Conservation (phyloP, 2,329 filamentous ascomycete species). For the Pseudocercospora pini-densiflorae region DNA sequence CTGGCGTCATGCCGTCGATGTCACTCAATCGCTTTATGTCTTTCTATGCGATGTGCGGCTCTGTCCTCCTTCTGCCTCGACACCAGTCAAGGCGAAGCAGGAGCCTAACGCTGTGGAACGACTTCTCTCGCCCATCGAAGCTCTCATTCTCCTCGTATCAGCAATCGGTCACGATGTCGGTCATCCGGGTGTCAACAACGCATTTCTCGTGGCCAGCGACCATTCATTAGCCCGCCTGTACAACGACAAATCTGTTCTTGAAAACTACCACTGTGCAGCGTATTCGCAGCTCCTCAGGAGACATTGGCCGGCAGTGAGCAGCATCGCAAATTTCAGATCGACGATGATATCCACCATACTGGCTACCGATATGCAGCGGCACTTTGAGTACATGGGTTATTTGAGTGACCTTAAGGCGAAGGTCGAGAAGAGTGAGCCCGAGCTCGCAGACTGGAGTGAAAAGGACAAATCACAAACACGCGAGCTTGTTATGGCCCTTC, state of each 20-base stretch:
- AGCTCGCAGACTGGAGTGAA: constrained; percentile 74
- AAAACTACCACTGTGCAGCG: constrained; percentile 96
- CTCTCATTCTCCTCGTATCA: constrained; percentile 84
- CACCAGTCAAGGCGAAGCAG: constrained; percentile 38
- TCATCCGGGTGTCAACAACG: constrained; percentile 97
- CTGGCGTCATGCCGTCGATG: constrained; percentile 95
- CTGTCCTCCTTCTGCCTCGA: constrained; percentile 69
- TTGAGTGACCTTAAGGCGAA: constrained; percentile 81
- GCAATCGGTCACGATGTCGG: constrained; percentile 99
- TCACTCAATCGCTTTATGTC: constrained; percentile 89
- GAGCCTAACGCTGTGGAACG: constrained; percentile 66
- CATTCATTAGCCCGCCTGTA: constrained; percentile 93
- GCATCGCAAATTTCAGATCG: constrained; percentile 77
- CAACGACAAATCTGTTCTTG: constrained; percentile 94
- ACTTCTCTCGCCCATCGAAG: constrained; percentile 84
- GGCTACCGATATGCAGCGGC: constrained; percentile 95
- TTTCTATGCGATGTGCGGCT: constrained; percentile 72
- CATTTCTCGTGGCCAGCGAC: constrained; percentile 89
- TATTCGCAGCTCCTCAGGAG: constrained; percentile 94
- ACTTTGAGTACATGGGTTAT: constrained; percentile 95
- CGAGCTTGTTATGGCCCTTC: constrained; percentile 80
- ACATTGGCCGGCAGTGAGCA: constrained; percentile 85
- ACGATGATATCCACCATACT: constrained; percentile 98
- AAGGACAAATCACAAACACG: constrained; percentile 77
- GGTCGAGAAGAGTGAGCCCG: constrained; percentile 66